Evolutionary conservation across 192 early-diverging fungal genomes (phyloP).

Genomic region (Podila clonocystis): DNA sequence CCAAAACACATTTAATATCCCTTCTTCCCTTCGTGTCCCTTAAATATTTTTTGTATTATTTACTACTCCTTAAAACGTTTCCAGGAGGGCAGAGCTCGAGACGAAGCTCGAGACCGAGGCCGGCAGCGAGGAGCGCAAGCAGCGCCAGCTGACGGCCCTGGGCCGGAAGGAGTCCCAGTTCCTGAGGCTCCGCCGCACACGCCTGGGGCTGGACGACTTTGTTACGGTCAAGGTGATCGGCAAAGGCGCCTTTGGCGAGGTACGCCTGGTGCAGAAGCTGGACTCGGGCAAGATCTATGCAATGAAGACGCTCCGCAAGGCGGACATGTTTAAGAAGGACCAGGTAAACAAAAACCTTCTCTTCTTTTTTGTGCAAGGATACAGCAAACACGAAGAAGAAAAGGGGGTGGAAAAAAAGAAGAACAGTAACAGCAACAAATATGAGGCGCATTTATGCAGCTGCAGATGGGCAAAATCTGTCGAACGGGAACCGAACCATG

Average conservation of each 20-base stretch:
- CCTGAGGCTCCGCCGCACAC: slow-evolving; percentile 89
- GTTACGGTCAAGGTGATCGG: slow-evolving; percentile 98
- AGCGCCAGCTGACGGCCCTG: slow-evolving; percentile 79
- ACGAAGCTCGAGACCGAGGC: slow-evolving; percentile 74
- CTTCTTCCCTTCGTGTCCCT: not conserved
- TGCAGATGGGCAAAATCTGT: not conserved
- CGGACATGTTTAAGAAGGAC: slow-evolving; percentile 99
- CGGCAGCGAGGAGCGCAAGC: slow-evolving; percentile 90
- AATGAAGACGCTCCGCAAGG: slow-evolving; percentile 97
- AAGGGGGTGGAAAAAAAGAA: not conserved
- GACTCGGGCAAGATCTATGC: slow-evolving; percentile 99
- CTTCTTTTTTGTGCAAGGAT: too few species aligned
- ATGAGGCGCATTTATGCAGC: not conserved
- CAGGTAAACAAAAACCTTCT: slow-evolving; percentile 63
- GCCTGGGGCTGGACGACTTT: slow-evolving; percentile 93
- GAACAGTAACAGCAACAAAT: not conserved
- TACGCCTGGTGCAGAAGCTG: slow-evolving; percentile 93
- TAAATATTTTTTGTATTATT: slow-evolving; percentile 5
- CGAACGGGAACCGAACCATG: too few species aligned
- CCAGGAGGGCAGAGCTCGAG: slow-evolving; percentile 84
- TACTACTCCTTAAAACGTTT: slow-evolving; percentile 2
- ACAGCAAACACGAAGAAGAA: too few species aligned
- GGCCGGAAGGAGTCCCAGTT: slow-evolving; percentile 95
- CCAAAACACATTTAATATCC: slow-evolving; percentile 9
- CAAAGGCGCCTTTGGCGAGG: slow-evolving; percentile 99